Percentiles rank a stretch among this genome's conserved stretches.
Evolutionary conservation across 2,329 filamentous ascomycete species (phyloP).

Genomic region (Amauroascus niger): DNA sequence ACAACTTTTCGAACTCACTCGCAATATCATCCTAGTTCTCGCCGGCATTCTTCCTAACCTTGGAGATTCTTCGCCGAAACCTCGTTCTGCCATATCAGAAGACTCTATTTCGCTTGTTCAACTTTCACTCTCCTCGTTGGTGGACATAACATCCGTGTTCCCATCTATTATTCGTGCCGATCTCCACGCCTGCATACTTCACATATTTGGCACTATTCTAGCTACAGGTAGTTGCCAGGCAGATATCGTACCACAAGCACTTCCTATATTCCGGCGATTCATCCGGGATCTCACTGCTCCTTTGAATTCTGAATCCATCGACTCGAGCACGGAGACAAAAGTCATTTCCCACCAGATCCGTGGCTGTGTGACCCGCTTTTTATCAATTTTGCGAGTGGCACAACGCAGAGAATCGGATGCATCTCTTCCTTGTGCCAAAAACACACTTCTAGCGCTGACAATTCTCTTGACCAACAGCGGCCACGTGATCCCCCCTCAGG

Average conservation of each 20-base stretch:
- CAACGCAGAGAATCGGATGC: conserved; percentile 52
- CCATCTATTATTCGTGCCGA: conserved; percentile 94
- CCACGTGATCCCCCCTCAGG: conserved; percentile 61
- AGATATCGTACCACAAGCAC: conserved; percentile 75
- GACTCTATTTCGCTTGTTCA: conserved; percentile 74
- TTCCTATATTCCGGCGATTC: conserved; percentile 88
- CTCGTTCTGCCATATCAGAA: conserved; percentile 71
- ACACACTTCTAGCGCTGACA: conserved; percentile 76
- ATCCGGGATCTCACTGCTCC: conserved; percentile 58
- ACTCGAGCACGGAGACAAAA: conserved; percentile 31
- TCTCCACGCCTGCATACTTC: conserved; percentile 88
- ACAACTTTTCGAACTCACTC: conserved; percentile 90
- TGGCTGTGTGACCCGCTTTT: conserved; percentile 70
- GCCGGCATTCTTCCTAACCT: conserved; percentile 74
- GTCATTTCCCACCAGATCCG: conserved; percentile 62
- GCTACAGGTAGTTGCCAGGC: conserved; percentile 80
- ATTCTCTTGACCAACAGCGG: conserved; percentile 76
- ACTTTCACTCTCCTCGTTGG: conserved; percentile 73
- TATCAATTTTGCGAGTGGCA: conserved; percentile 53
- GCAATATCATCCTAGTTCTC: conserved; percentile 89
- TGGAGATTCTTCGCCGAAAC: conserved; percentile 46
- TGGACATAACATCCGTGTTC: conserved; percentile 91
- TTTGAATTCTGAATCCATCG: conserved; percentile 30
- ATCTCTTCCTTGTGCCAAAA: conserved; percentile 82
- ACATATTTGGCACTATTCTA: conserved; percentile 90